phyloP scores from a whole-genome alignment of 345 rosid genomes.

The Eucalyptus erythrocorys region DNA sequence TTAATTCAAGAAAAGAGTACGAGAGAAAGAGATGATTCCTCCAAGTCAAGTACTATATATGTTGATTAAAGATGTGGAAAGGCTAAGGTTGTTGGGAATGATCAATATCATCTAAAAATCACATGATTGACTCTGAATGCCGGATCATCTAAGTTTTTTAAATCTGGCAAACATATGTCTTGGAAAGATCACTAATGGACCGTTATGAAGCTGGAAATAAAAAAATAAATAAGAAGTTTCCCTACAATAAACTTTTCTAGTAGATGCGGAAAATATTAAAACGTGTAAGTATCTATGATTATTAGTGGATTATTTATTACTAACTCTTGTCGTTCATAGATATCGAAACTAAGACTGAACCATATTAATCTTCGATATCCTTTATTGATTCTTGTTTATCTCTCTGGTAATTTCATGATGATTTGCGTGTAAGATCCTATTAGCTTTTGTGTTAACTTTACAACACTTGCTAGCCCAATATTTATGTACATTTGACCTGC shows the following conservation, averaged over 20 bases:
- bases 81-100: rapidly evolving
- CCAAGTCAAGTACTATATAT: background rate
- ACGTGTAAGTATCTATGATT: rapidly evolving
- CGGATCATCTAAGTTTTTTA: rapidly evolving
- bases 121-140: rapidly evolving
- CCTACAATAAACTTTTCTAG: rapidly evolving
- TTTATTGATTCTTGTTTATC: too few relatives aligned
- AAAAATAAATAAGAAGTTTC: background rate
- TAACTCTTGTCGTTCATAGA: rapidly evolving
- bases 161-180: too few relatives aligned
- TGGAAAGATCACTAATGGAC: background rate
- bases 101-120: background rate
- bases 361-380: too few relatives aligned
- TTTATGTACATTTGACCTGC: too few relatives aligned
- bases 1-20: background rate
- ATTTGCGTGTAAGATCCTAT: too few relatives aligned
- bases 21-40: background rate
- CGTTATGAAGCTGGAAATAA: too few relatives aligned
- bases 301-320: rapidly evolving
- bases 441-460: too few relatives aligned
- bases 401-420: too few relatives aligned
- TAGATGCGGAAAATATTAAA: rapidly evolving
- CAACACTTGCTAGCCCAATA: too few relatives aligned
- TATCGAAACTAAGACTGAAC: too few relatives aligned
- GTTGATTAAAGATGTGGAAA: too few relatives aligned